These are phyloP conservation scores for Aspergillus puulaauensis DNA, from an alignment of 2,329 filamentous ascomycete genomes.

Conservation along the genomic window DNA sequence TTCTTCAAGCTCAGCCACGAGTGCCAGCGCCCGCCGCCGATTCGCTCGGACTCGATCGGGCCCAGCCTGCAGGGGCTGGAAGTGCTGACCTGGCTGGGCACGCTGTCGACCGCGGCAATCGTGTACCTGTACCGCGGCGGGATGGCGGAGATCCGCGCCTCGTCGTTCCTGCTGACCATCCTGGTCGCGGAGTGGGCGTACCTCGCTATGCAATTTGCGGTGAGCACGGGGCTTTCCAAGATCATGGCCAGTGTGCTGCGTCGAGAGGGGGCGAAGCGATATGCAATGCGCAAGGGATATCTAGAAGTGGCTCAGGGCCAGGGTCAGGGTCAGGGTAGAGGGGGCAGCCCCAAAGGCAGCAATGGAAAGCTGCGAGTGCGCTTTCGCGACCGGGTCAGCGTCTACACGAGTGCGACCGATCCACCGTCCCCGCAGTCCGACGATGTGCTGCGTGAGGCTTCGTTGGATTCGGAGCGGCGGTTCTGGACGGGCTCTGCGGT, in stretches of 20 bases:
- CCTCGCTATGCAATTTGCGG: conserved; percentile 67
- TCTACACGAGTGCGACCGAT: conserved; percentile 27
- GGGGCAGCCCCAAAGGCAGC: not conserved
- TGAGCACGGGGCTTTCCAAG: conserved; percentile 70
- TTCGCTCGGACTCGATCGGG: conserved; percentile 88
- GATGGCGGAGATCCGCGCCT: conserved; percentile 67
- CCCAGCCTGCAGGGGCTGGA: conserved; percentile 84
- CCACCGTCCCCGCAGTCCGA: conserved; percentile 21
- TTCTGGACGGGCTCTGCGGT: conserved; percentile 58
- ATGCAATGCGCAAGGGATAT: conserved; percentile 71
- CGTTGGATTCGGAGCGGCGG: conserved; percentile 44
- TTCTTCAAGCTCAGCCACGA: conserved; percentile 91
- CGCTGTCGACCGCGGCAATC: conserved; percentile 80
- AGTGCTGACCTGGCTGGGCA: conserved; percentile 93
- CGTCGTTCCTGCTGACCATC: conserved; percentile 75
- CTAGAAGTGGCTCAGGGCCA: conserved; percentile 44
- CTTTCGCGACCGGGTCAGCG: conserved; percentile 34
- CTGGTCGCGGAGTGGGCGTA: conserved; percentile 84
- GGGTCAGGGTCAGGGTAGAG: too few relatives aligned
- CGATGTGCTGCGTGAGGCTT: conserved; percentile 24
- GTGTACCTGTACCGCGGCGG: conserved; percentile 81
- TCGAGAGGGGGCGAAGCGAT: conserved; percentile 77
- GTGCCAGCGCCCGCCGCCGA: conserved; percentile 84
- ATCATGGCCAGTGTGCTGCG: conserved; percentile 80
- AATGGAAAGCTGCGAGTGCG: conserved; percentile 25